Evolutionary conservation across 225 moss, liverwort and hornwort genomes (phyloP), one percentile per base, ranked within the genome.

Genomic region (Pseudisothecium myosuroides): DNA sequence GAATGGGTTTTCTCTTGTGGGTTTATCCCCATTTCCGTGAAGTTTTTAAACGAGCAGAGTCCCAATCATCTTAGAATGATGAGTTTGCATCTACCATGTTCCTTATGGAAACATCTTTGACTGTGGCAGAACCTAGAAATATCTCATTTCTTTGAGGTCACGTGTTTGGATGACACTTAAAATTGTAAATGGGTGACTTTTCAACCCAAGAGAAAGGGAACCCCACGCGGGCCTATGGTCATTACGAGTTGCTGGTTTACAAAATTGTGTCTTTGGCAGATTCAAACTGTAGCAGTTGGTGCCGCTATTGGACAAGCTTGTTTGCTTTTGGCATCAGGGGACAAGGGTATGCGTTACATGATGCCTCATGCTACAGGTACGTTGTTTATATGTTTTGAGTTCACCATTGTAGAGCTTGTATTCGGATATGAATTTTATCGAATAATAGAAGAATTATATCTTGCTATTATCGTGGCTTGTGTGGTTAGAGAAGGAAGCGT

Each of bases 301-400:
- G 99, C 99, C 63, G 97, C 99, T 77, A 99, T 99, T 86, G 99
- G 99, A 89, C 99, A 96, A 90, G 99, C 99, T 71, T 99, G 99
- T 92, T 93, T 99, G 91, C 99, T 99, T 83, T 88, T 99, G 81
- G 96, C 99, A 88, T 95, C 99, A 79, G 99, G 99, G 65, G 95
- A 96, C 76, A 97, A 97, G 85, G 99, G 99, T 89, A 93, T 96
- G 92, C 97, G 97, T 49, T 99, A 95, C 86, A 99, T 99, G 99
- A 96, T 99, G 88, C 99, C 99, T 85, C 99, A 99, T 91, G 96
- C 99, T 31, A 99, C 99, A 92, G 98, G 98, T 98, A 66, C 23
- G 73, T 45, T 28, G 36, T 62, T 87, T 80, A 45, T 62, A 26
- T 81, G 63, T 69, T 59, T 80, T 71, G 76, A 89, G 17, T 50